Evolutionary conservation across 2,329 filamentous ascomycete genomes (phyloP).

Genomic region (Aspergillus persii): DNA sequence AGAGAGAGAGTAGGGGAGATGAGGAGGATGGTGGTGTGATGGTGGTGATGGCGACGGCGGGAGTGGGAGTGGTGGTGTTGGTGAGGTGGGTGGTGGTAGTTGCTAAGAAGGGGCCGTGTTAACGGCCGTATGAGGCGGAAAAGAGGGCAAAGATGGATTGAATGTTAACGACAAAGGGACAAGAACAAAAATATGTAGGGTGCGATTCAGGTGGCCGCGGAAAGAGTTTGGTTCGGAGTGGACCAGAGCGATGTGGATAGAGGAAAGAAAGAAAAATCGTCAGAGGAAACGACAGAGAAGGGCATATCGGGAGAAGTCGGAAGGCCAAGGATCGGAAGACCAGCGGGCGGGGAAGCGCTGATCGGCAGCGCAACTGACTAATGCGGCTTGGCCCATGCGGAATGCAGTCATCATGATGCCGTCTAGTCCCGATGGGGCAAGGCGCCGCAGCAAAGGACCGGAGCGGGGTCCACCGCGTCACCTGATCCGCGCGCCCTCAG

Average conservation of each 20-base stretch:
- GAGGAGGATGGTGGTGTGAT: not conserved
- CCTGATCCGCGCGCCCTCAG: conserved; percentile 1
- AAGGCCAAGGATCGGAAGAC: conserved; percentile 9
- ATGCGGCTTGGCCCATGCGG: not conserved
- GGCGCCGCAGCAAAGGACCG: not conserved
- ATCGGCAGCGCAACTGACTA: conserved; percentile 5
- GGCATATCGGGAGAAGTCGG: conserved; percentile 13
- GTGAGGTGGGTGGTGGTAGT: not conserved
- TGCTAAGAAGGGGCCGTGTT: not conserved
- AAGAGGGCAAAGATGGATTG: not conserved
- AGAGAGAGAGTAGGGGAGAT: not conserved
- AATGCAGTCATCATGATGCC: not conserved
- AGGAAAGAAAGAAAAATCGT: conserved; percentile 1
- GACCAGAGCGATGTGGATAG: not conserved
- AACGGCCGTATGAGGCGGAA: not conserved
- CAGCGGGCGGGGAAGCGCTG: conserved; percentile 11
- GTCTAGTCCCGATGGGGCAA: not conserved
- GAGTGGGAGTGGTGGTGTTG: not conserved
- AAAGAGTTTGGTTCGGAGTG: not conserved
- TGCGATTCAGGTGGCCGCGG: too few relatives aligned
- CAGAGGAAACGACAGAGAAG: conserved; percentile 10
- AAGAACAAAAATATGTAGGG: not conserved
- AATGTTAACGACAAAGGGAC: not conserved
- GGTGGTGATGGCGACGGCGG: not conserved
- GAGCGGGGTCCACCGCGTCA: not conserved